Conservation (phyloP, 345 rosid genomes). For the Abelmoschus esculentus region DNA sequence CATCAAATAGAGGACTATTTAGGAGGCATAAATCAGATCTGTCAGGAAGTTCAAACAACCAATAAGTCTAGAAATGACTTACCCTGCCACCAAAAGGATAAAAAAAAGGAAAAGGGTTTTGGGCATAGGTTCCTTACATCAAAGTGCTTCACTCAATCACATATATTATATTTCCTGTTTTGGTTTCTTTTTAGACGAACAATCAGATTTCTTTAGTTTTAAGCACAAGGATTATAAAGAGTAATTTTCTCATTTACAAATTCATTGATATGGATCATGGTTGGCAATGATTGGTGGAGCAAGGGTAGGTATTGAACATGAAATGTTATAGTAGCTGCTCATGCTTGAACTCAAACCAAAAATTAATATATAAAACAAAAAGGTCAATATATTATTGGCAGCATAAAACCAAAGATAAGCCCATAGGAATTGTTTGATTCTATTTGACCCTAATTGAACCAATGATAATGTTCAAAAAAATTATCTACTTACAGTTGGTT, state of each 20-base stretch:
- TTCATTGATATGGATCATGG: too few species aligned
- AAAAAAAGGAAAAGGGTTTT: background rate
- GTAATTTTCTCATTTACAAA: too few species aligned
- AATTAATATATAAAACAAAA: background rate
- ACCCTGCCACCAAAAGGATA: background rate
- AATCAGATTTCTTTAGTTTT: too few species aligned
- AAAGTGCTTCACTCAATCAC: background rate
- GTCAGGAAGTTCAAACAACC: background rate
- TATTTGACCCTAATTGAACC: background rate
- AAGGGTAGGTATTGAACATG: too few species aligned
- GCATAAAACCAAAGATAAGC: background rate
- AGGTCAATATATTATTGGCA: background rate
- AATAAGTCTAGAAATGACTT: background rate
- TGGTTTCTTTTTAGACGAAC: background rate
- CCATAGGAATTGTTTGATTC: background rate
- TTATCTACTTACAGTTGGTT: slow-evolving; percentile 47
- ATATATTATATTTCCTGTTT: background rate
- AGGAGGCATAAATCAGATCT: background rate
- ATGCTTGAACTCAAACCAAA: background rate
- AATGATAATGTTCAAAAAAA: background rate
- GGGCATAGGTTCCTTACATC: background rate
- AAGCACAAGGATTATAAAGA: too few species aligned
- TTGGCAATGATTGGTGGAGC: too few species aligned
- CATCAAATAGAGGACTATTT: background rate
- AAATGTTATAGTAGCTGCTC: background rate